phyloP scores from a whole-genome alignment of 1,284 basidiomycete genomes.

The Coniferiporia sulphurascens region DNA sequence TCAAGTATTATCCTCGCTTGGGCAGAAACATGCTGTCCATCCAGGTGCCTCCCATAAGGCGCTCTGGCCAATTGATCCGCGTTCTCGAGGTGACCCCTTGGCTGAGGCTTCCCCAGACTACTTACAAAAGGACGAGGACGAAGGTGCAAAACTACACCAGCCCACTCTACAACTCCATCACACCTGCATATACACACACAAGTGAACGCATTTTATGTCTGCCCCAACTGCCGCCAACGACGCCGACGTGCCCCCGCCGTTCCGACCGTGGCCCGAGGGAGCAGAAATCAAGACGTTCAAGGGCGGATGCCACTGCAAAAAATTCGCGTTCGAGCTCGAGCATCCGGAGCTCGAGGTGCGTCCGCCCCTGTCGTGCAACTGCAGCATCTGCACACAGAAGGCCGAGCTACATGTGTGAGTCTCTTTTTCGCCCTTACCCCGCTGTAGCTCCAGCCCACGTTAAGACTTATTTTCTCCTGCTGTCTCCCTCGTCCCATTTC shows the following conservation, averaged over 20 bases:
- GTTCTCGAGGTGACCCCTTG: too few species aligned
- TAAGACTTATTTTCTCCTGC: background rate
- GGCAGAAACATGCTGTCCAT: too few species aligned
- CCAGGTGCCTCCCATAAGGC: too few species aligned
- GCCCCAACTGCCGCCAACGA: background rate
- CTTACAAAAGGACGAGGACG: too few species aligned
- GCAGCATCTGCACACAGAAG: constrained; percentile 17
- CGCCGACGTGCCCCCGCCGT: background rate
- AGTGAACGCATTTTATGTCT: background rate
- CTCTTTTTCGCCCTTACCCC: background rate
- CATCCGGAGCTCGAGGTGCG: constrained; percentile 7
- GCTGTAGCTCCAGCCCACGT: background rate
- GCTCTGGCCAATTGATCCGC: too few species aligned
- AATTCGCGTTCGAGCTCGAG: constrained; percentile 16
- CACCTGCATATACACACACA: too few species aligned
- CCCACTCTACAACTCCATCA: too few species aligned
- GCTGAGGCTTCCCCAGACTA: too few species aligned
- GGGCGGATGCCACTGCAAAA: constrained; percentile 20
- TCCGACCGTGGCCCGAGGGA: background rate
- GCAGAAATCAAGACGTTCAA: constrained; percentile 15
- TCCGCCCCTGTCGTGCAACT: constrained; percentile 18
- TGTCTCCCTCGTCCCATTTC: too few species aligned
- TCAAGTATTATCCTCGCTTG: too few species aligned
- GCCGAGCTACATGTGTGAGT: constrained; percentile 19
- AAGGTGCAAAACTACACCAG: too few species aligned